These are phyloP conservation scores for Begonia fuchsioides DNA, from an alignment of 306 rosid species.

Conservation along the genomic window DNA sequence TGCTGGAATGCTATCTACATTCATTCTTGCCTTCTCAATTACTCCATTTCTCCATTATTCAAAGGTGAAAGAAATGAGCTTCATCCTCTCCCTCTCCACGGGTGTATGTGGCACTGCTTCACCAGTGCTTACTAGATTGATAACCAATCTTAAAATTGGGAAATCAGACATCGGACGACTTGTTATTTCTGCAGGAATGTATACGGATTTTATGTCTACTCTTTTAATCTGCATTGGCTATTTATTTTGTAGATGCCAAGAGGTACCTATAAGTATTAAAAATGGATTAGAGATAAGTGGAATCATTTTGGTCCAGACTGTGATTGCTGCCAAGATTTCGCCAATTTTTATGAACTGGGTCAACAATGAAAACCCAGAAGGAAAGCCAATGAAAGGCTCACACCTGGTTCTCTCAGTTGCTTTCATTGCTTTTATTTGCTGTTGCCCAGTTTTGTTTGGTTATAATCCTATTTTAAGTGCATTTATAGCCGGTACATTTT, in stretches of 20 bases:
- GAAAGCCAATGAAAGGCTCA: constrained; percentile 77
- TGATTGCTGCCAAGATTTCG: constrained; percentile 41
- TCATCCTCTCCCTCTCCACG: constrained; percentile 39
- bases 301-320: constrained; percentile 28
- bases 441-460: constrained; percentile 37
- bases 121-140: constrained; percentile 62
- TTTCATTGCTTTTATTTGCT: constrained; percentile 47
- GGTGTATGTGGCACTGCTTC: constrained; percentile 70
- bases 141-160: constrained; percentile 61
- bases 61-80: constrained; percentile 10
- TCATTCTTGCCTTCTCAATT: constrained; percentile 25
- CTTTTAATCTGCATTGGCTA: constrained; percentile 49
- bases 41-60: constrained; percentile 28
- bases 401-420: constrained; percentile 72
- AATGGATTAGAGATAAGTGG: constrained; percentile 13
- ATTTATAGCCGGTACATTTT: constrained; percentile 61
- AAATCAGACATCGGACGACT: constrained; percentile 84
- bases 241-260: constrained; percentile 14
- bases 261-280: not conserved
- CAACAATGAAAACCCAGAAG: constrained; percentile 84
- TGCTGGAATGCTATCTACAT: constrained; percentile 45
- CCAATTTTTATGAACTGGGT: constrained; percentile 75
- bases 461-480: constrained; percentile 73
- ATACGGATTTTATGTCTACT: constrained; percentile 56
- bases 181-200: constrained; percentile 77